These are phyloP conservation scores for Sarocladium oryzae DNA, from an alignment of 2,329 filamentous ascomycete genomes.

Conservation along the genomic window DNA sequence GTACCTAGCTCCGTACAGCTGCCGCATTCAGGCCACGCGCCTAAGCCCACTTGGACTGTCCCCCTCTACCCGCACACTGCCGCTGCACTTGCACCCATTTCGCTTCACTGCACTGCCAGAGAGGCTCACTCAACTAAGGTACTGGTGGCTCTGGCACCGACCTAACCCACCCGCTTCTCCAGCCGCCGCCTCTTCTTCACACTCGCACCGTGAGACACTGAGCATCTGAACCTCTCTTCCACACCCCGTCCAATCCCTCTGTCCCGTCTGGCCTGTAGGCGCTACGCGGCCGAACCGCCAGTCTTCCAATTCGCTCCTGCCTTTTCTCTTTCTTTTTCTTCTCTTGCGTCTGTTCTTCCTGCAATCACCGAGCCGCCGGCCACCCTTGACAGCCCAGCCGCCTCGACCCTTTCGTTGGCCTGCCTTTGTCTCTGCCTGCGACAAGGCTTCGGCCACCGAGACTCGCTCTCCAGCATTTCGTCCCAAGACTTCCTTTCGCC, in stretches of 20 bases:
- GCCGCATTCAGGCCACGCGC: not conserved
- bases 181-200: constrained; percentile 2
- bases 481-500: not conserved
- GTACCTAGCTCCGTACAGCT: not conserved
- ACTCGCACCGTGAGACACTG: not conserved
- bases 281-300: constrained; percentile 9
- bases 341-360: constrained; percentile 8
- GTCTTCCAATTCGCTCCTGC: constrained; percentile 5
- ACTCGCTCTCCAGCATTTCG: not conserved
- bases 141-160: no score
- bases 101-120: not conserved
- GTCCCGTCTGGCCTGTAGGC: constrained; percentile 4
- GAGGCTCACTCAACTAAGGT: no score
- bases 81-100: not conserved
- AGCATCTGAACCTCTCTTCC: constrained; percentile 6
- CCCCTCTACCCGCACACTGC: not conserved
- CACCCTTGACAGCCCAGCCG: not conserved
- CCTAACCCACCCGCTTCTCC: not conserved
- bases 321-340: constrained; percentile 4
- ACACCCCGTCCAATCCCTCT: not conserved
- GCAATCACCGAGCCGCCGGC: constrained; percentile 7
- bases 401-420: not conserved
- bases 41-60: not conserved
- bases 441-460: not conserved
- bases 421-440: constrained; percentile 8